Percentiles rank a stretch among this genome's conserved stretches.
These are phyloP conservation scores for Magnaporthiopsis rhizophila DNA, from an alignment of 2,329 filamentous ascomycete species.

Conservation along the genomic window DNA sequence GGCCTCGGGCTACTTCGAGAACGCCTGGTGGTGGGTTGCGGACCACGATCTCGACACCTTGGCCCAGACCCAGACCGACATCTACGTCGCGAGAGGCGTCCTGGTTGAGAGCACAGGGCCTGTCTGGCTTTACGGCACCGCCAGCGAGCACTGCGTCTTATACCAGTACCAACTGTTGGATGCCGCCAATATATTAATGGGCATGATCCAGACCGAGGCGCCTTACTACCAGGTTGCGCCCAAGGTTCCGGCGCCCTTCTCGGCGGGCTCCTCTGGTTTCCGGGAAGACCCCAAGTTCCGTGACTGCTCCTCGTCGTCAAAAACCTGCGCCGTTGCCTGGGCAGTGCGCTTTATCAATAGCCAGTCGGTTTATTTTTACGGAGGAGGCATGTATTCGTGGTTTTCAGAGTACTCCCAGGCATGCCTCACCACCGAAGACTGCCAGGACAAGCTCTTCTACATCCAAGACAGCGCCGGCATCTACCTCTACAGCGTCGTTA, in stretches of 20 bases:
- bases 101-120: constrained; percentile 18
- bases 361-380: constrained; percentile 1
- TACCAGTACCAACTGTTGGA: constrained; percentile 39
- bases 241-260: constrained; percentile 29
- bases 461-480: constrained; percentile 8
- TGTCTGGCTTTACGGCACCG: constrained; percentile 28
- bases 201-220: constrained; percentile 31
- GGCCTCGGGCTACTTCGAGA: no score
- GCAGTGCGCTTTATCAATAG: constrained; percentile 1
- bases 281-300: background rate
- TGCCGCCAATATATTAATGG: constrained; percentile 37
- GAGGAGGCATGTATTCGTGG: constrained; percentile 5
- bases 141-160: constrained; percentile 37
- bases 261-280: constrained; percentile 1
- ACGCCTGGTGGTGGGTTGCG: no score
- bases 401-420: constrained; percentile 6
- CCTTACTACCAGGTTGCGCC: constrained; percentile 41
- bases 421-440: constrained; percentile 26
- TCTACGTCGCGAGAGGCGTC: constrained; percentile 17
- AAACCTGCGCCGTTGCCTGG: background rate
- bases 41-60: no score
- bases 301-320: background rate
- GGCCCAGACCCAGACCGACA: no score
- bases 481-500: constrained; percentile 10
- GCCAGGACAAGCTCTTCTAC: constrained; percentile 10